These are phyloP conservation scores for Echria macrotheca DNA, from an alignment of 495 filamentous ascomycete species.

Conservation along the genomic window DNA sequence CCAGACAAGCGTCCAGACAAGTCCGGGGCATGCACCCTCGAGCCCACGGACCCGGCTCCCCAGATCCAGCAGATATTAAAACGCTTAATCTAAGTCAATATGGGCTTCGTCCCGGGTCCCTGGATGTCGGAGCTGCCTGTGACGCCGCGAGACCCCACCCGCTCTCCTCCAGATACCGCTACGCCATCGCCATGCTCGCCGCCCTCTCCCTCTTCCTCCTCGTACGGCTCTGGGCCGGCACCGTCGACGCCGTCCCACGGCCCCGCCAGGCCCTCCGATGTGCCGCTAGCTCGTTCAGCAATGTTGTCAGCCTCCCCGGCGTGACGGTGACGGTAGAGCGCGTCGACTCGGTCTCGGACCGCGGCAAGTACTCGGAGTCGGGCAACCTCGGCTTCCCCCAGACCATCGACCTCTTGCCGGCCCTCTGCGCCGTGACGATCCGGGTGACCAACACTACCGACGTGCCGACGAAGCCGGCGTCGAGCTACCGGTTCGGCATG, in stretches of 20 bases:
- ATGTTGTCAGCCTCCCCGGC: constrained; percentile 15
- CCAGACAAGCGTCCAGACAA: too few species aligned
- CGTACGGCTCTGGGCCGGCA: background rate
- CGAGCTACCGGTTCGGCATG: constrained; percentile 44
- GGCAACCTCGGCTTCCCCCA: constrained; percentile 33
- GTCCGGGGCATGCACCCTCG: too few species aligned
- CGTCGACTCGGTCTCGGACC: constrained; percentile 25
- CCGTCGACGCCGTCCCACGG: background rate
- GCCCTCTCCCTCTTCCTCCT: background rate
- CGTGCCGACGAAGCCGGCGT: constrained; percentile 31
- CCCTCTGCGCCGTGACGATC: constrained; percentile 44
- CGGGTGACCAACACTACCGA: constrained; percentile 29
- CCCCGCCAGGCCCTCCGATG: constrained; percentile 12
- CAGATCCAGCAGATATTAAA: background rate
- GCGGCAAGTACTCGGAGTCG: constrained; percentile 31
- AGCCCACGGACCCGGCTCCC: too few species aligned
- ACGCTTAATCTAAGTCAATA: background rate
- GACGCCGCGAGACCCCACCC: too few species aligned
- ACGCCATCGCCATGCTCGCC: background rate
- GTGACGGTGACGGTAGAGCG: constrained; percentile 25
- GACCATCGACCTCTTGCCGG: constrained; percentile 41
- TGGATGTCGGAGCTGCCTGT: too few species aligned
- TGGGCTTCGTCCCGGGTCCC: background rate
- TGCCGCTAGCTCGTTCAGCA: constrained; percentile 10
- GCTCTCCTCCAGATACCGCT: too few species aligned